Conservation (phyloP, 179 eudicot species). For the Carnegiea gigantea region DNA sequence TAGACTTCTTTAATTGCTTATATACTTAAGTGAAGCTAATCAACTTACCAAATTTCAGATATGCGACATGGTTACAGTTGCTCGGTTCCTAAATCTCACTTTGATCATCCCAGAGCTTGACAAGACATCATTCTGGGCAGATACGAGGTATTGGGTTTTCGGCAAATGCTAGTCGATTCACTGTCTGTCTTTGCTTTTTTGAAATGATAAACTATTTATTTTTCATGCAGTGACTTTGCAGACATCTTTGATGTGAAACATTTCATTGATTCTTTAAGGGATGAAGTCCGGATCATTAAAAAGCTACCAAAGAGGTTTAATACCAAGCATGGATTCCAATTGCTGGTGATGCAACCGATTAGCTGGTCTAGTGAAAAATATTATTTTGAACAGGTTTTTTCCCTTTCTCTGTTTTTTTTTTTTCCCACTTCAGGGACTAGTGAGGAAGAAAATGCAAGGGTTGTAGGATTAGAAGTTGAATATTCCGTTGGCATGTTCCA, state of each 20-base stretch:
- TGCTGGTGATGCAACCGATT: slow-evolving; percentile 78
- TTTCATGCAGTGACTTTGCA: slow-evolving; percentile 73
- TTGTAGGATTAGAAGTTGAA: not conserved
- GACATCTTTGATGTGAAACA: slow-evolving; percentile 92
- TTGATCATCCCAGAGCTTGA: slow-evolving; percentile 97
- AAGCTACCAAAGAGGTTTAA: slow-evolving; percentile 77
- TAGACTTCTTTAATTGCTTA: slow-evolving; percentile 18
- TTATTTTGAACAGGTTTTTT: slow-evolving; percentile 79
- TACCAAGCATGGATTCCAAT: slow-evolving; percentile 54
- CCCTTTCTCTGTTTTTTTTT: not conserved
- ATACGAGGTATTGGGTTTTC: slow-evolving; percentile 55
- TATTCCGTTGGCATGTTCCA: not conserved
- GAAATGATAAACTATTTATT: slow-evolving; percentile 9
- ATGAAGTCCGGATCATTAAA: slow-evolving; percentile 77
- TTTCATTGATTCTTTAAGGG: slow-evolving; percentile 88
- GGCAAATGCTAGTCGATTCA: not conserved
- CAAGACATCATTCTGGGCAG: slow-evolving; percentile 98
- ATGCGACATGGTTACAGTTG: slow-evolving; percentile 95
- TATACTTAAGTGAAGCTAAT: slow-evolving; percentile 11
- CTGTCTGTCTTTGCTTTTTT: slow-evolving; percentile 1
- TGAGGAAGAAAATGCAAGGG: not conserved
- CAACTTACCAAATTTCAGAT: slow-evolving; percentile 56
- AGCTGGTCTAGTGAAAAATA: slow-evolving; percentile 98
- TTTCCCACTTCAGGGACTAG: not conserved
- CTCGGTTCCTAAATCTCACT: slow-evolving; percentile 90